Base-by-base conservation (phyloP, 2,329 filamentous ascomycete species). In the Neocucurbitaria cava region DNA sequence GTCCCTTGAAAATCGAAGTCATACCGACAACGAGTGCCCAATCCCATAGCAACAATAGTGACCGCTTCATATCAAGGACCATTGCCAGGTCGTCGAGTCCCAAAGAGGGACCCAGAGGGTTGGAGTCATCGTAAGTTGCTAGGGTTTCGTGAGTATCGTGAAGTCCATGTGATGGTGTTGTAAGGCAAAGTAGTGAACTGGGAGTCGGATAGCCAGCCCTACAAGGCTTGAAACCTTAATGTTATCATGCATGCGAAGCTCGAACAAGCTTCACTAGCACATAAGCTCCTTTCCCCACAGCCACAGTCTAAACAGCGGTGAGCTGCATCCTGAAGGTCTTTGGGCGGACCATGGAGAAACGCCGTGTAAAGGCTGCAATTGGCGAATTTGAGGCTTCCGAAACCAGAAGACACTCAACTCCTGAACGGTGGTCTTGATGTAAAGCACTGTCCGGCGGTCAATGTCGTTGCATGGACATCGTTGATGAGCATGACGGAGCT, bases 11-110 rank as follows among this genome's bases (percentile, higher is more conserved):
- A 3, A 35, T 52, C 18, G 48, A 30, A 20, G 15, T 38, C n/a
- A 47, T 21, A 26, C 21, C 39, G 20, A 15, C 18, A 20, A 42
- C 15, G 33, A 11, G 15, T 10, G 20, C 8, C 50, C 50, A 48
- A 44, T 52, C 3, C 38, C 18, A 3, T 24, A 33, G 36, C 39
- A 17, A 45, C 10, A 24, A 49, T 31, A 26, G 11, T 20, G 2
- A 36, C 4, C 11, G 51, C 54, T 55, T 54, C 54, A 58, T 40
- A 42, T 33, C 17, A 9, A 8, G n/a, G 3, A 24, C 8, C 48
- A 28, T 20, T 21, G 20, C 40, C 30, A 45, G 40, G 5, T 11
- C 17, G 11, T 50, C 17, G 28, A 35, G 35, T 28, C 28, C 35
- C 21, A 9, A 17, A 3, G 36, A 42, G 46, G 54, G 55, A 54